phyloP scores from a whole-genome alignment of 306 rosid species.

The Vigna trinervia region DNA sequence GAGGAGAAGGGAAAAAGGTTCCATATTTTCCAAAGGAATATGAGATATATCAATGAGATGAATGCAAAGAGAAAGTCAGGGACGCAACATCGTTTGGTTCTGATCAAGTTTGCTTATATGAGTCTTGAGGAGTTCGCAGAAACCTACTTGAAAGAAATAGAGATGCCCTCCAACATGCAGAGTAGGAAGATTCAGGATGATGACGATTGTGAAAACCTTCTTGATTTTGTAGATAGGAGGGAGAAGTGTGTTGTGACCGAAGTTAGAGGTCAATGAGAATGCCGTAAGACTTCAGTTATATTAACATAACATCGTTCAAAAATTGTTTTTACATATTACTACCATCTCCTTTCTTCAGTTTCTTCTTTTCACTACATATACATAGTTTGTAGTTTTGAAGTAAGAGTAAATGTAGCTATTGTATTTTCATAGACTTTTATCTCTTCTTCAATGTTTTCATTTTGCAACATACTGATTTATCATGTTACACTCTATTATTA shows the following conservation, averaged over 20 bases:
- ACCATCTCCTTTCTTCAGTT: too few species aligned
- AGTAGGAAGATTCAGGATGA: neutral
- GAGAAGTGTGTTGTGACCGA: constrained; percentile 57
- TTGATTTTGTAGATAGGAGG: constrained; percentile 70
- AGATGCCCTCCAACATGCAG: constrained; percentile 19
- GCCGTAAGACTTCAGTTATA: constrained; percentile 50
- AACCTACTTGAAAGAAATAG: constrained; percentile 39
- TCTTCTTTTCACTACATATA: too few species aligned
- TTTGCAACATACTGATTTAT: neutral
- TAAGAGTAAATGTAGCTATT: too few species aligned
- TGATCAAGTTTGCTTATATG: constrained; percentile 67
- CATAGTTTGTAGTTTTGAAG: too few species aligned
- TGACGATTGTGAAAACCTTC: constrained; percentile 50
- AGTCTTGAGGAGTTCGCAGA: constrained; percentile 63
- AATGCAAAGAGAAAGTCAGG: constrained; percentile 51
- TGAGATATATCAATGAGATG: constrained; percentile 55
- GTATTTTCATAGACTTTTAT: too few species aligned
- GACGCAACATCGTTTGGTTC: constrained; percentile 47
- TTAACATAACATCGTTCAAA: too few species aligned
- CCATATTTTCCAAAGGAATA: constrained; percentile 60
- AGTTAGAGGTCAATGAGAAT: constrained; percentile 63
- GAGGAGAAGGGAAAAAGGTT: constrained; percentile 51
- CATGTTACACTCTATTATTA: neutral
- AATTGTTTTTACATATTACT: too few species aligned
- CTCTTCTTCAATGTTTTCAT: neutral